Percentiles rank a stretch among this genome's conserved stretches.
Conservation (phyloP, 148 eudicot species). For the Euryodendron excelsum region DNA sequence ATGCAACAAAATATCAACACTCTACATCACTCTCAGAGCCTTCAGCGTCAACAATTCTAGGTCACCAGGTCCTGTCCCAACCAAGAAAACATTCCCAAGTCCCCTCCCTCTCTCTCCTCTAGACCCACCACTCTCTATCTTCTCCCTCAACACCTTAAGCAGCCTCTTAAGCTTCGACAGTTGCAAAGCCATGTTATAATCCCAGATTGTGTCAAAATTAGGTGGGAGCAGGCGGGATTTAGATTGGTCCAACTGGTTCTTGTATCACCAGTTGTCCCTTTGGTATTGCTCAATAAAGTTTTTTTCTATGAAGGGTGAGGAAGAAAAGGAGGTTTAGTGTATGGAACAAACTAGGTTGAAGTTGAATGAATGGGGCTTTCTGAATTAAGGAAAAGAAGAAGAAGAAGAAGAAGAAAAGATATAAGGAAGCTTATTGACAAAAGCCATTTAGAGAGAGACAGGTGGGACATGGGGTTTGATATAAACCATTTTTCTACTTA, state of each 20-base stretch:
- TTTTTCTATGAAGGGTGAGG: constrained; percentile 83
- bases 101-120: constrained; percentile 11
- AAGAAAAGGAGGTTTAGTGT: constrained; percentile 19
- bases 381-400: no score
- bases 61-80: constrained; percentile 93
- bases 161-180: constrained; percentile 74
- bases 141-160: constrained; percentile 59
- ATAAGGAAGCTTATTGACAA: no score
- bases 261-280: constrained; percentile 67
- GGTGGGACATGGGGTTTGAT: no score
- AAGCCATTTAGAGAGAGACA: no score
- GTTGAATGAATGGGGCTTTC: no score
- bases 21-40: constrained; percentile 59
- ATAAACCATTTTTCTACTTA: no score
- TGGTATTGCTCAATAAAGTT: constrained; percentile 51
- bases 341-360: constrained; percentile 21
- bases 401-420: no score
- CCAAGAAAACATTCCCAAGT: constrained; percentile 76
- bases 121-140: constrained; percentile 31
- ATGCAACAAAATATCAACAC: constrained; percentile 79
- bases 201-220: constrained; percentile 24
- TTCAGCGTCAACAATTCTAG: constrained; percentile 74
- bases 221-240: constrained; percentile 22
- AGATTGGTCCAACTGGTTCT: constrained; percentile 11
- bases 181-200: constrained; percentile 65